Conservation (phyloP, 176 grass and related monocot species). For the Thalia dealbata region DNA sequence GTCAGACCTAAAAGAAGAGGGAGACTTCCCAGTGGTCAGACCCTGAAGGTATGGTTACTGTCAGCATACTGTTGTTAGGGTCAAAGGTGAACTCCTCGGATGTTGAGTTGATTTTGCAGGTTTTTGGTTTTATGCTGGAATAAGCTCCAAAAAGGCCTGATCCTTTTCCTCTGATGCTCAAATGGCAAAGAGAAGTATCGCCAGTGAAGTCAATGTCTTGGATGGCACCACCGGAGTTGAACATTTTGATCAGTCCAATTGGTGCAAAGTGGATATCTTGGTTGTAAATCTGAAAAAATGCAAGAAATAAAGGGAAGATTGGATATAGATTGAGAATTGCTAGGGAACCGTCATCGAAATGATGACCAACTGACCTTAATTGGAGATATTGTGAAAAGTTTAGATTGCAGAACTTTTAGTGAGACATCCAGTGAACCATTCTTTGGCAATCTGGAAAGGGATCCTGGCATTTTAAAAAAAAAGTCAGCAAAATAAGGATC, state of each 20-base stretch:
- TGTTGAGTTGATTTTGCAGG: slow-evolving; percentile 14
- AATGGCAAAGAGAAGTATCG: neutral
- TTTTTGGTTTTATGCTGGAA: slow-evolving; percentile 16
- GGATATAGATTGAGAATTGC: neutral
- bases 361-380: slow-evolving; percentile 13
- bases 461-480: neutral
- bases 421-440: slow-evolving; percentile 15
- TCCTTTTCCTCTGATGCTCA: slow-evolving; percentile 17
- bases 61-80: slow-evolving; percentile 1
- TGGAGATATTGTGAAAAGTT: slow-evolving; percentile 23
- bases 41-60: slow-evolving; percentile 19
- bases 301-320: neutral
- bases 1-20: slow-evolving; percentile 2
- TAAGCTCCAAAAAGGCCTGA: slow-evolving; percentile 23
- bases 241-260: slow-evolving; percentile 23
- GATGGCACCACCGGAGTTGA: slow-evolving; percentile 24
- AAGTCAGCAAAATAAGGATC: neutral
- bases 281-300: slow-evolving; percentile 8
- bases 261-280: slow-evolving; percentile 22
- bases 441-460: slow-evolving; percentile 19
- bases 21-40: slow-evolving; percentile 5
- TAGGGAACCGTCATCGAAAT: neutral
- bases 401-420: slow-evolving; percentile 20
- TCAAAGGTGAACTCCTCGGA: slow-evolving; percentile 4
- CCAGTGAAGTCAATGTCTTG: neutral